Evolutionary conservation across 2,329 filamentous ascomycete genomes (phyloP).

Genomic region (Neonectria ditissima): DNA sequence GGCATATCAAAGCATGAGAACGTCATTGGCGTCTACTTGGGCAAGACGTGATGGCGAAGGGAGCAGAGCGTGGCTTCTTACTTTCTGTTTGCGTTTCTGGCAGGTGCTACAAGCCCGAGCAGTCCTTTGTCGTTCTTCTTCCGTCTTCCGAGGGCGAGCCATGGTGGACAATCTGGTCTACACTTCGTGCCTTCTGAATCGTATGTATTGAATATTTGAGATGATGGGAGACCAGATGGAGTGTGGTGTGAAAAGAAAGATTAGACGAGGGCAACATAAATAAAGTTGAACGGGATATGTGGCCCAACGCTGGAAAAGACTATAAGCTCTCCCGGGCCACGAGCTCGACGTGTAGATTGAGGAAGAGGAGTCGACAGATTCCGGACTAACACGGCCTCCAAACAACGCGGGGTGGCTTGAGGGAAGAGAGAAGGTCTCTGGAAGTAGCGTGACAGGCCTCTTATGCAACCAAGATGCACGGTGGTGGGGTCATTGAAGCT

Average conservation of each 20-base stretch:
- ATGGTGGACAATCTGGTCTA: conserved; percentile 46
- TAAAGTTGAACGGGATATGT: background rate
- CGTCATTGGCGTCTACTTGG: background rate
- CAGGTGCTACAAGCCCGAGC: conserved; percentile 74
- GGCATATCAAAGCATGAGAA: background rate
- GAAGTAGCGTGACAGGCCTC: background rate
- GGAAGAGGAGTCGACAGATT: background rate
- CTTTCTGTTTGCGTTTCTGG: conserved; percentile 76
- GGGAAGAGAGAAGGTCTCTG: background rate
- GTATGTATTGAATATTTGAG: background rate
- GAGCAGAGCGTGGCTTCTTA: conserved; percentile 48
- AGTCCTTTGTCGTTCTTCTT: conserved; percentile 72
- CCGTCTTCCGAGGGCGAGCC: conserved; percentile 66
- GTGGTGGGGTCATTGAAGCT: background rate
- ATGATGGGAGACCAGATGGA: background rate
- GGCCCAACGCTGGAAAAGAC: background rate
- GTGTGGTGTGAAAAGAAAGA: background rate
- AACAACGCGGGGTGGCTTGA: background rate
- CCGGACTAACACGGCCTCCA: background rate
- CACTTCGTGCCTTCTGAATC: background rate
- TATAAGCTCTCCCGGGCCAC: background rate
- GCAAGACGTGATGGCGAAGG: background rate
- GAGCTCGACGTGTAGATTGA: background rate
- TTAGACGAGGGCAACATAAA: background rate
- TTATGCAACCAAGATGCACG: background rate